Conservation (phyloP, 2,329 filamentous ascomycete species). For the Arthrobotrys megalospora region DNA sequence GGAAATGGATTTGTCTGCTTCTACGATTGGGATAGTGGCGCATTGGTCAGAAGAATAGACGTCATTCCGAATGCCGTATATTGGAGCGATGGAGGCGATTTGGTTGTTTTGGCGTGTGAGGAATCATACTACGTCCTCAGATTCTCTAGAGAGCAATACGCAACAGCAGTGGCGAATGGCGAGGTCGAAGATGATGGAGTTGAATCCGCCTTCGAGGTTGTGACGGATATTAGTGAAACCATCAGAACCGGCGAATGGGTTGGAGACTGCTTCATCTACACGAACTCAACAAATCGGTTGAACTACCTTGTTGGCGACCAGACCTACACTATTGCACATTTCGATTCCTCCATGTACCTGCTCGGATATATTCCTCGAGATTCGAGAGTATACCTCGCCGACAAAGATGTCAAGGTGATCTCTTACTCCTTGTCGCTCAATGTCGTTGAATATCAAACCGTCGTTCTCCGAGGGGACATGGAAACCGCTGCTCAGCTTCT, state of each 20-base stretch:
- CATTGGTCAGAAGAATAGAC: slow-evolving; percentile 91
- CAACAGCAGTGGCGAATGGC: slow-evolving; percentile 84
- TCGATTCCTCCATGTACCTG: slow-evolving; percentile 94
- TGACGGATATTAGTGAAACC: slow-evolving; percentile 78
- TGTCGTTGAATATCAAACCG: slow-evolving; percentile 95
- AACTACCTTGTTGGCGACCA: slow-evolving; percentile 99
- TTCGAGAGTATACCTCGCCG: slow-evolving; percentile 92
- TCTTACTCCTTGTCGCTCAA: slow-evolving; percentile 92
- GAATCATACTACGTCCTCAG: slow-evolving; percentile 95
- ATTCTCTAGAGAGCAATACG: slow-evolving; percentile 89
- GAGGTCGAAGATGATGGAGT: slow-evolving; percentile 91
- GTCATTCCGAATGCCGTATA: slow-evolving; percentile 77
- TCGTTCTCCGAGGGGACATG: slow-evolving; percentile 93
- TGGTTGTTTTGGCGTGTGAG: slow-evolving; percentile 92
- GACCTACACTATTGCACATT: slow-evolving; percentile 97
- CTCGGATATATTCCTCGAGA: slow-evolving; percentile 96
- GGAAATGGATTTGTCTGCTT: slow-evolving; percentile 95
- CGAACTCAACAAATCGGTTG: slow-evolving; percentile 93
- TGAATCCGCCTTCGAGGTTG: slow-evolving; percentile 94
- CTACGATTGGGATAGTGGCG: slow-evolving; percentile 95
- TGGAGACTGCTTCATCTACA: slow-evolving; percentile 99
- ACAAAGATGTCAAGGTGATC: slow-evolving; percentile 93
- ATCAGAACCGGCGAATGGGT: slow-evolving; percentile 98
- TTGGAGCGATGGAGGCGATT: slow-evolving; percentile 97
- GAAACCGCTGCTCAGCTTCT: slow-evolving; percentile 90